Percentiles rank a stretch among this genome's conserved stretches.
Evolutionary conservation across 73 alveolate species (phyloP).

Genomic region (Stentor roeselii): DNA sequence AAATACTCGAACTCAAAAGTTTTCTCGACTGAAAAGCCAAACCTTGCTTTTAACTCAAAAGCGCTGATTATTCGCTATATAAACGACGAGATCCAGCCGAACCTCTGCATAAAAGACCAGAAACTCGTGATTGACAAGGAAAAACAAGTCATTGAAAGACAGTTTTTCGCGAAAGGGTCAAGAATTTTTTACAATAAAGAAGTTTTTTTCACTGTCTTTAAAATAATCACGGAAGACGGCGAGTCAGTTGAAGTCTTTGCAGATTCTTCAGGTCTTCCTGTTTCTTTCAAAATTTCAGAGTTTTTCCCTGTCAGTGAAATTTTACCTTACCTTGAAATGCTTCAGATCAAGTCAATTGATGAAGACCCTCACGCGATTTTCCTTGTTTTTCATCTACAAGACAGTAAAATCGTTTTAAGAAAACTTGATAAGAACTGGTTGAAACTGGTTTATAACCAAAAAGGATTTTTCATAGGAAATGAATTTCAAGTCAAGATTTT

Average conservation of each 20-base stretch:
- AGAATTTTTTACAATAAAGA: neutral
- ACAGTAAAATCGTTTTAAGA: neutral
- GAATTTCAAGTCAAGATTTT: neutral
- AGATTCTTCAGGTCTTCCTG: neutral
- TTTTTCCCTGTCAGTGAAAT: neutral
- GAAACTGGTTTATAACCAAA: no score
- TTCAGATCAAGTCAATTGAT: neutral
- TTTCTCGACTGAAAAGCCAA: neutral
- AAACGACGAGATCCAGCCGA: neutral
- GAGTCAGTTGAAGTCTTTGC: neutral
- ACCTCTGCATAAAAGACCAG: neutral
- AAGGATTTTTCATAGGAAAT: no score
- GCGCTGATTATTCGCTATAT: neutral
- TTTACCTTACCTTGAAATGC: no score
- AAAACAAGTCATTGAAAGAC: neutral
- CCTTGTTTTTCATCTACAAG: neutral
- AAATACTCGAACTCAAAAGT: neutral
- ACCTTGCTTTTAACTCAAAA: neutral
- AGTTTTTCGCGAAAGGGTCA: neutral
- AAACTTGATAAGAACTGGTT: neutral
- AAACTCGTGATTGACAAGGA: neutral
- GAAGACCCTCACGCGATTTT: neutral
- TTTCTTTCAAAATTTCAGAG: neutral
- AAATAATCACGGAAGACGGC: neutral
- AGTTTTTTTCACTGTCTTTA: neutral